Conservation (phyloP, 73 alveolate species). For the Durusdinium trenchii region DNA sequence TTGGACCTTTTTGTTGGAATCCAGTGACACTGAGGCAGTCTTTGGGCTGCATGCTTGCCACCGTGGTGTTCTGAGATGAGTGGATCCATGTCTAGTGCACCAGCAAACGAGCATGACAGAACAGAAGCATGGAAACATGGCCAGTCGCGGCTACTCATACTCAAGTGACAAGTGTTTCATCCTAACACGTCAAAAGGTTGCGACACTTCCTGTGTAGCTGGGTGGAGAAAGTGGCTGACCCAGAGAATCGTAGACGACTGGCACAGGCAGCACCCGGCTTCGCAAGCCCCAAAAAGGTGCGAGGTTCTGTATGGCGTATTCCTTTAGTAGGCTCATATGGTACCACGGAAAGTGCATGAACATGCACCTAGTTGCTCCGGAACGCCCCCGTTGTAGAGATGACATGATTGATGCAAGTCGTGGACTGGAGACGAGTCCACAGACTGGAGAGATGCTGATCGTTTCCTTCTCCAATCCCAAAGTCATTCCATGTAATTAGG, state of each 20-base stretch:
- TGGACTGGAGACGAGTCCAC: neutral
- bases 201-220: neutral
- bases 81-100: neutral
- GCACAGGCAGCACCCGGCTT: too few species aligned
- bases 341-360: neutral
- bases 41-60: constrained; percentile 94
- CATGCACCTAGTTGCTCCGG: constrained; percentile 13
- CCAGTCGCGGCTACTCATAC: neutral
- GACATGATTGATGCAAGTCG: too few species aligned
- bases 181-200: neutral
- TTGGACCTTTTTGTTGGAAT: too few species aligned
- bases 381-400: too few species aligned
- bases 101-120: neutral
- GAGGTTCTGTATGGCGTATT: too few species aligned
- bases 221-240: constrained; percentile 62
- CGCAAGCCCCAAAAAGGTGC: too few species aligned
- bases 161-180: neutral
- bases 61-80: constrained; percentile 74
- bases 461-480: neutral
- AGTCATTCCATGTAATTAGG: neutral
- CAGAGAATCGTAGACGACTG: too few species aligned
- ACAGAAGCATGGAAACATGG: neutral
- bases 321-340: too few species aligned
- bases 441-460: neutral
- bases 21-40: constrained; percentile 63